These are phyloP conservation scores for Globisporangium barbulae DNA, from an alignment of 352 stramenopile genomes.

Conservation along the genomic window DNA sequence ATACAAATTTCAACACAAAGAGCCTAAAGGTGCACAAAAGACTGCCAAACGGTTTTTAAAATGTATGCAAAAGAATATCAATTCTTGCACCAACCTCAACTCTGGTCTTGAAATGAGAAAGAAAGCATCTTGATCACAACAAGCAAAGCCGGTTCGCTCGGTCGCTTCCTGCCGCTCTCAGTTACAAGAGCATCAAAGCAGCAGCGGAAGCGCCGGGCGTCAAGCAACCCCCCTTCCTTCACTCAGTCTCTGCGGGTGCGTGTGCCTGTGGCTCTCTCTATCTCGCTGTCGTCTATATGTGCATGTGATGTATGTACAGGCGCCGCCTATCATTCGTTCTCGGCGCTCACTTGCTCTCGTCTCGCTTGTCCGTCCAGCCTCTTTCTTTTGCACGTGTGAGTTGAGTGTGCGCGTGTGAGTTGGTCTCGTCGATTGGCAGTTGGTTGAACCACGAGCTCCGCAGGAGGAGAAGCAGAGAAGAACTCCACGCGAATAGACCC, in stretches of 20 bases:
- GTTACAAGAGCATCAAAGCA: neutral
- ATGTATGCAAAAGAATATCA: neutral
- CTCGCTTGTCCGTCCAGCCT: no score
- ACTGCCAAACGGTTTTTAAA: neutral
- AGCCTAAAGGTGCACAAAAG: no score
- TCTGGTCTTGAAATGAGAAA: no score
- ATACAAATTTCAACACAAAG: no score
- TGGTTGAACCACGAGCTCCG: neutral
- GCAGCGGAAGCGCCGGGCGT: neutral
- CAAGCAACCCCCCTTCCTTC: neutral
- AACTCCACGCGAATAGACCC: neutral
- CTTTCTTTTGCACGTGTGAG: neutral
- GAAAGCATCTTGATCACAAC: no score
- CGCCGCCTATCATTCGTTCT: neutral
- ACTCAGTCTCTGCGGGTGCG: neutral
- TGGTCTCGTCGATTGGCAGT: neutral
- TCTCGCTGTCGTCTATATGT: neutral
- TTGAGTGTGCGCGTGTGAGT: neutral
- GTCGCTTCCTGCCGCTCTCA: conserved; percentile 1
- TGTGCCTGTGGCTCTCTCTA: neutral
- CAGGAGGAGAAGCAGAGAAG: neutral
- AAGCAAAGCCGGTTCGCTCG: conserved; percentile 8
- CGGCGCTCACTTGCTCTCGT: no score
- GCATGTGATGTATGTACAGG: neutral
- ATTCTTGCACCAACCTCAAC: neutral